Evolutionary conservation across 2,329 filamentous ascomycete genomes (phyloP).

Genomic region (Ceratocystis huliohia): DNA sequence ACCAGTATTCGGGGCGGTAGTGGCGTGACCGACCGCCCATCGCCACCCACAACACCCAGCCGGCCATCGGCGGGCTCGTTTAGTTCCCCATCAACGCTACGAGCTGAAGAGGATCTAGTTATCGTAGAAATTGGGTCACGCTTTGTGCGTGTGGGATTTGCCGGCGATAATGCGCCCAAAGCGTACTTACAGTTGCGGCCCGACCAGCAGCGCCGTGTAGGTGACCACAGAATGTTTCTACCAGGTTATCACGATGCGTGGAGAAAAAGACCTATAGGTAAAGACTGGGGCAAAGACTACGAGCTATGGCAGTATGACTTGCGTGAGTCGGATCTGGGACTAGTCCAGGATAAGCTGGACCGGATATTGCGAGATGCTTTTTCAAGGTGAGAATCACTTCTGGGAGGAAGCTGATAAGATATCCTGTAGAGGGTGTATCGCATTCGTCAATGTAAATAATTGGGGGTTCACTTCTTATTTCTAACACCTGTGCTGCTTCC

Average conservation of each 20-base stretch:
- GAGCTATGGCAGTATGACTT: conserved; percentile 74
- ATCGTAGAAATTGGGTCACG: conserved; percentile 74
- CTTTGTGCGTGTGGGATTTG: conserved; percentile 69
- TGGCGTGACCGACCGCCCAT: conserved; percentile 44
- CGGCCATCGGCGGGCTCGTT: conserved; percentile 42
- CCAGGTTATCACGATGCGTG: conserved; percentile 39
- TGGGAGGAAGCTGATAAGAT: conserved; percentile 30
- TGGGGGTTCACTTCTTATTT: neutral
- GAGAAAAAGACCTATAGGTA: conserved; percentile 34
- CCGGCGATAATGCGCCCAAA: conserved; percentile 70
- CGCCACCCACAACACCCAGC: conserved; percentile 39
- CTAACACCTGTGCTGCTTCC: neutral
- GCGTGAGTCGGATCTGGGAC: conserved; percentile 56
- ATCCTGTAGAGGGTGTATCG: neutral
- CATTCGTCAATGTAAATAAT: neutral
- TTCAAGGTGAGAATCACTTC: conserved; percentile 46
- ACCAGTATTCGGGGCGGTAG: conserved; percentile 20
- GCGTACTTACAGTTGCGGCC: conserved; percentile 57
- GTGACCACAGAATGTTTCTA: conserved; percentile 67
- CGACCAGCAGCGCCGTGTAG: conserved; percentile 61
- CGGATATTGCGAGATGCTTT: conserved; percentile 69
- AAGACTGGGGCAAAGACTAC: conserved; percentile 48
- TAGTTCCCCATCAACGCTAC: conserved; percentile 47
- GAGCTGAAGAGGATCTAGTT: conserved; percentile 70
- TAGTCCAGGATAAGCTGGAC: conserved; percentile 80